These are phyloP conservation scores for Camellia oleifera DNA, from an alignment of 179 eudicot species.

Conservation along the genomic window DNA sequence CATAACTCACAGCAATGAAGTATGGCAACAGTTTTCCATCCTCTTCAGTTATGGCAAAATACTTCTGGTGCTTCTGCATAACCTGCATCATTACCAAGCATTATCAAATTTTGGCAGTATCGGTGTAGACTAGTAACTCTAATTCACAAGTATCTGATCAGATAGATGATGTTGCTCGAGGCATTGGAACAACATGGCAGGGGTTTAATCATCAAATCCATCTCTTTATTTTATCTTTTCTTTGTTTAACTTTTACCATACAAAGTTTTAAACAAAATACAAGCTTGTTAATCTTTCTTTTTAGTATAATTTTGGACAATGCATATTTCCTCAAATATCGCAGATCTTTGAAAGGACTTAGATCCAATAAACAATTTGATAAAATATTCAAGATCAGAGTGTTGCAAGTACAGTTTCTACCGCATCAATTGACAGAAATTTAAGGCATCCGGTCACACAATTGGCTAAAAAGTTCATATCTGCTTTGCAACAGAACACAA, in stretches of 20 bases:
- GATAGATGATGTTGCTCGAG: neutral
- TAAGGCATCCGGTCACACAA: neutral
- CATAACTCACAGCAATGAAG: conserved; percentile 77
- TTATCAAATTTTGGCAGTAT: conserved; percentile 1
- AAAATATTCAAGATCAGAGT: neutral
- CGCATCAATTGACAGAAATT: neutral
- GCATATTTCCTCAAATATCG: neutral
- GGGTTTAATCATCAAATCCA: neutral
- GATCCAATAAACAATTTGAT: neutral
- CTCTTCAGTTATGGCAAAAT: conserved; percentile 75
- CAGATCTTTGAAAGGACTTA: neutral
- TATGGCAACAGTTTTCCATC: conserved; percentile 73
- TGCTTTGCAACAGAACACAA: neutral
- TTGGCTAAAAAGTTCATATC: neutral
- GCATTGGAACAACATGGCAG: neutral
- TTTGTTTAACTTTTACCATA: too few species aligned
- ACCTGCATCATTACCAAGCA: conserved; percentile 50
- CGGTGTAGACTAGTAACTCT: neutral
- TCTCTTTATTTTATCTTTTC: too few species aligned
- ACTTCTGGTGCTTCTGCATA: conserved; percentile 99
- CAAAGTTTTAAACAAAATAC: too few species aligned
- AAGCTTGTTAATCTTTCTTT: too few species aligned
- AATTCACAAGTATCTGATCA: neutral
- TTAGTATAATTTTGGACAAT: too few species aligned
- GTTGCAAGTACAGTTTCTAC: neutral